Base-by-base conservation (phyloP, 495 filamentous ascomycete genomes). In the Wilcoxina mikolae region DNA sequence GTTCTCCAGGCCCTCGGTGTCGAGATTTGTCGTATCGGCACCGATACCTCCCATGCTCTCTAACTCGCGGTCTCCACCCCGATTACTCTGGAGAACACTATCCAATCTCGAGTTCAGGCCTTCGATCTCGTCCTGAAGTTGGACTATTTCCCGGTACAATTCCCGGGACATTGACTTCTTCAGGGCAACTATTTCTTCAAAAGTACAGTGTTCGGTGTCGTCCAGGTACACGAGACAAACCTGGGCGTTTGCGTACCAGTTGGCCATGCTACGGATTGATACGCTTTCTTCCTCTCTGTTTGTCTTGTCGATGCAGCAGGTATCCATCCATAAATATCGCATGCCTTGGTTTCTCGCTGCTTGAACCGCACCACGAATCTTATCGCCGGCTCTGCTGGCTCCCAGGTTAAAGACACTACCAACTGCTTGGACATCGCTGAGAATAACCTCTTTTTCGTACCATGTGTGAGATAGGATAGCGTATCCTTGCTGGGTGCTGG, bases 191-290 rank as follows among this genome's bases (percentile, higher is more conserved):
- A n/a, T n/a, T n/a, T n/a, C n/a, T n/a, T n/a, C n/a, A n/a, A n/a
- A n/a, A n/a, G n/a, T n/a, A n/a, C n/a, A n/a, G n/a, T n/a, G n/a
- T n/a, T n/a, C n/a, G n/a, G n/a, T n/a, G 20, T 56, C 54, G 52
- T 65, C 59, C 1, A 68, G 51, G 42, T 68, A 66, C 4, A 65
- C 61, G 28, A 65, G 52, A 48, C 66, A 68, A 23, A 65, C 44
- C 26, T 61, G 55, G 22, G 66, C 64, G 51, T 65, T 61, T 3
- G 53, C 46, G 56, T 68, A 68, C 66, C 66, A 68, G 22, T 61
- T 58, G 35, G 59, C 62, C 65, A 68, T 68, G 26, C 51, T 60
- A 18, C 58, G 43, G 35, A 68, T 39, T 11, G 66, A 60, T 54
- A 67, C 65, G 25, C 56, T 58, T 24, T 63, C 46, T 35, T 68